Base-by-base conservation (phyloP, 352 stramenopile species). In the Phytopythium helicoides region DNA sequence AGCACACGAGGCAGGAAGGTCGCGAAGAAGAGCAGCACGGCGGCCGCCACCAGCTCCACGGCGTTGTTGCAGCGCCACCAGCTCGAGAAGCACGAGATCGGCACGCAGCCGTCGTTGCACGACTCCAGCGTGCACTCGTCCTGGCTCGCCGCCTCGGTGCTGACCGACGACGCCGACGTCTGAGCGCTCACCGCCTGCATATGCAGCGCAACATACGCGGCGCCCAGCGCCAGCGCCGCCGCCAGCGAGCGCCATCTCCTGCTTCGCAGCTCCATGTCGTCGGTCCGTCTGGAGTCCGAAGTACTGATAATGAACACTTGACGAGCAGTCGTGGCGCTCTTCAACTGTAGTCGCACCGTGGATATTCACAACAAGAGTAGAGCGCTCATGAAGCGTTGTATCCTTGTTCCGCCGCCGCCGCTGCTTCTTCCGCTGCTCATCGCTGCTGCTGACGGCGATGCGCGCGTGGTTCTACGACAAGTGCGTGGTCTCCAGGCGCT, bases 1-100 rank as follows among this genome's bases (percentile, higher is more conserved):
- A 94, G 73, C 47, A 95, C 80, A 33, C 83, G 81, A 21, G 86
- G 86, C 52, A 95, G 56, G 60, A 95, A 95, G 23, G 86, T 92
- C 25, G 86, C 86, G 55, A 92, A 91, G 64, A 95, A 94, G 49
- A 95, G 65, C 31, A 95, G 59, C 15, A 92, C 81, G 12, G 78
- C 76, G 11, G 86, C 80, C 41, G 72, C 65, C 0, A 81, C 74
- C 34, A 94, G 64, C 52, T 62, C 46, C 21, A 70, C 47, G 10
- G 78, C 64, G 12, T 69, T 64, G 3, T 59, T 47, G 19, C 52
- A 28, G 11, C 51, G 58, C 83, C 81, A 94, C 86, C 83, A 93
- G 0, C 67, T 37, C 12, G 74, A 68, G 19, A 88, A 42, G 44
- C 79, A 84, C 6, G 60, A 72, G 23, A 80, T 55, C 18, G 78